phyloP scores from a whole-genome alignment of 1,284 basidiomycete species.

The Trichosporon faecale region DNA sequence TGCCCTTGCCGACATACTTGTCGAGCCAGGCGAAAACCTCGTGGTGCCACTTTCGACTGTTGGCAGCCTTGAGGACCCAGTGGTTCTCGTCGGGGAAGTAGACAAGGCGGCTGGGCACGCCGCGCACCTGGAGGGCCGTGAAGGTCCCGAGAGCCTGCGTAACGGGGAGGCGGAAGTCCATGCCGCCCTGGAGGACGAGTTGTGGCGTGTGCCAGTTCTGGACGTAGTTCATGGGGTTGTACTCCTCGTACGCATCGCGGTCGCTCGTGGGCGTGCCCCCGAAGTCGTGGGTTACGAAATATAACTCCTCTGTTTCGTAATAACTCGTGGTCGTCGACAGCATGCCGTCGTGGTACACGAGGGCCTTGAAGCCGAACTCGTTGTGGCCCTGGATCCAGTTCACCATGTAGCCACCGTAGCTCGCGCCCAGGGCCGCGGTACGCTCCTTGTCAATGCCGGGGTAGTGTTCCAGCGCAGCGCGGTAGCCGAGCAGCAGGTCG shows the following conservation, averaged over 20 bases:
- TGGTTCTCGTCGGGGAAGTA: slow-evolving; percentile 94
- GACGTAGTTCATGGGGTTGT: slow-evolving; percentile 70
- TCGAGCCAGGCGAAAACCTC: slow-evolving; percentile 87
- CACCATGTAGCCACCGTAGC: slow-evolving; percentile 54
- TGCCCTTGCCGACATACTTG: slow-evolving; percentile 61
- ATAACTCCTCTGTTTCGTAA: slow-evolving; percentile 66
- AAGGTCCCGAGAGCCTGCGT: slow-evolving; percentile 69
- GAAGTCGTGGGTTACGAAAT: slow-evolving; percentile 39
- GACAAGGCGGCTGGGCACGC: slow-evolving; percentile 74
- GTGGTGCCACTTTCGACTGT: slow-evolving; percentile 60
- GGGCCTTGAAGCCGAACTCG: slow-evolving; percentile 79
- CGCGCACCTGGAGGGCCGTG: slow-evolving; percentile 52
- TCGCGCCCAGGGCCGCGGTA: slow-evolving; percentile 62
- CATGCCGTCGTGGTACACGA: slow-evolving; percentile 85
- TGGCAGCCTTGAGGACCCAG: slow-evolving; percentile 61
- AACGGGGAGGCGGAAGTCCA: slow-evolving; percentile 78
- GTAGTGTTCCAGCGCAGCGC: slow-evolving; percentile 64
- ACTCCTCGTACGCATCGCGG: slow-evolving; percentile 46
- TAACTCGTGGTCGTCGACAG: slow-evolving; percentile 58
- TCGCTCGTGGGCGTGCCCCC: slow-evolving; percentile 31
- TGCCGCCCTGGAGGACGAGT: slow-evolving; percentile 78
- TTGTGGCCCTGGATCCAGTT: slow-evolving; percentile 95
- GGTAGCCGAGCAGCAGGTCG: slow-evolving; percentile 73
- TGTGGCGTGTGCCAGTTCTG: slow-evolving; percentile 80
- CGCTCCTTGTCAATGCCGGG: slow-evolving; percentile 78